Base-by-base conservation (phyloP, 257 asterid genomes). In the Solanum acaule region DNA sequence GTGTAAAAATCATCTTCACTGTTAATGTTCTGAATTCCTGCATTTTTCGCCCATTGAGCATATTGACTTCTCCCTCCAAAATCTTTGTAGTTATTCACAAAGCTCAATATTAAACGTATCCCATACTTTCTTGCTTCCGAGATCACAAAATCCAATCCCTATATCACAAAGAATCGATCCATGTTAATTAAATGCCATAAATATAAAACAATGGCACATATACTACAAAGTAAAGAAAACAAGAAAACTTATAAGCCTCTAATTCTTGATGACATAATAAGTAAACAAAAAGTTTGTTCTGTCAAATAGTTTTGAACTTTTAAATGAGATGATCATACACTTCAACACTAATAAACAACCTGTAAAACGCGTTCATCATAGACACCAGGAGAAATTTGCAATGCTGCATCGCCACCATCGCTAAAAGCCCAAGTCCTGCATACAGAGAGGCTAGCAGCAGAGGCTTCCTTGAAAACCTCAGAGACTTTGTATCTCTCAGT, bases 111-210 rank as follows among this genome's bases (percentile, higher is more conserved):
- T 72, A 93, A 83, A 20, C 40, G 91, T 38, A 90, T 76, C 5
- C 89, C 87, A 42, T 90, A 52, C 86, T 88, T 92, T 87, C 70
- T 77, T 67, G 95, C 95, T 86, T 93, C 93, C 0, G 93, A 89
- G 1, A 93, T 87, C 91, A 93, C 94, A 88, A 91, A 93, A 92
- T 93, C 95, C 23, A 93, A 93, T 52, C 88, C 95, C 95, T 93
- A 65, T 29, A 76, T 49, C 16, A 38, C 25, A 34, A 11, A n/a
- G 71, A 63, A 63, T 23, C 0, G 31, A 63, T 63, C 31, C 71
- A 63, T 2, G 7, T 63, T 63, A 63, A 63, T 10, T 63, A 2
- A 10, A 63, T 15, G 1, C 71, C 71, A 9, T n/a, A 63, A 4
- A 63, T 46, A 46, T 46, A 14, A 46, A 46, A 14, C 56, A 46